These are phyloP conservation scores for Hanseniaspora singularis DNA, from an alignment of 805 yeast genomes.

Conservation along the genomic window DNA sequence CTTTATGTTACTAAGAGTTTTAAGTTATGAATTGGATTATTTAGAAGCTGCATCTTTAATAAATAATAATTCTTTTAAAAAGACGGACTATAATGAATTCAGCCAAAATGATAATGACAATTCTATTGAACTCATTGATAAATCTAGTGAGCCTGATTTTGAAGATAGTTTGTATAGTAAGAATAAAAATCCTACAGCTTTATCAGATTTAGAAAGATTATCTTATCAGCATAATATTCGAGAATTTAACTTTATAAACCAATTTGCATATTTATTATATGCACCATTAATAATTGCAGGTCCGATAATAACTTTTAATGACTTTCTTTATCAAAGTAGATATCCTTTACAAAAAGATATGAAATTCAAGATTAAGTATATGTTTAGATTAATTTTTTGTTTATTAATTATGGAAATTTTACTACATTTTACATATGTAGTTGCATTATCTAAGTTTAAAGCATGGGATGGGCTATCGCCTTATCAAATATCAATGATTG, in stretches of 20 bases:
- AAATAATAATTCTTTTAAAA: too few species aligned
- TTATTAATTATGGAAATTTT: conserved; percentile 79
- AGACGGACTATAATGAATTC: background rate
- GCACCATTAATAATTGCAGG: conserved; percentile 92
- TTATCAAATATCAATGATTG: conserved; percentile 89
- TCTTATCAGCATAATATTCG: conserved; percentile 47
- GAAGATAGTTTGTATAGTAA: background rate
- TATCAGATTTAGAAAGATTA: conserved; percentile 52
- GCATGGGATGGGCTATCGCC: conserved; percentile 89
- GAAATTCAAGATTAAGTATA: conserved; percentile 48
- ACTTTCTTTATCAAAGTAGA: conserved; percentile 62
- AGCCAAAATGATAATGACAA: conserved; percentile 4
- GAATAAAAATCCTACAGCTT: conserved; percentile 2
- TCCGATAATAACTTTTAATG: conserved; percentile 87
- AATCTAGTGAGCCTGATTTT: too few species aligned
- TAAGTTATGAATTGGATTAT: conserved; percentile 75
- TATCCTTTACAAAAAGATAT: conserved; percentile 48
- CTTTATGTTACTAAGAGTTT: conserved; percentile 70
- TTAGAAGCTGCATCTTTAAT: too few species aligned
- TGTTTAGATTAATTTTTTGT: conserved; percentile 57
- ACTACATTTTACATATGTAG: conserved; percentile 81
- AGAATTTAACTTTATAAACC: conserved; percentile 55
- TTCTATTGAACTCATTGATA: conserved; percentile 3
- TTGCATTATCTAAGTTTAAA: conserved; percentile 76
- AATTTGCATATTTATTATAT: conserved; percentile 65